Base-by-base conservation (phyloP, 306 rosid genomes). In the Cicer pinnatifidum region DNA sequence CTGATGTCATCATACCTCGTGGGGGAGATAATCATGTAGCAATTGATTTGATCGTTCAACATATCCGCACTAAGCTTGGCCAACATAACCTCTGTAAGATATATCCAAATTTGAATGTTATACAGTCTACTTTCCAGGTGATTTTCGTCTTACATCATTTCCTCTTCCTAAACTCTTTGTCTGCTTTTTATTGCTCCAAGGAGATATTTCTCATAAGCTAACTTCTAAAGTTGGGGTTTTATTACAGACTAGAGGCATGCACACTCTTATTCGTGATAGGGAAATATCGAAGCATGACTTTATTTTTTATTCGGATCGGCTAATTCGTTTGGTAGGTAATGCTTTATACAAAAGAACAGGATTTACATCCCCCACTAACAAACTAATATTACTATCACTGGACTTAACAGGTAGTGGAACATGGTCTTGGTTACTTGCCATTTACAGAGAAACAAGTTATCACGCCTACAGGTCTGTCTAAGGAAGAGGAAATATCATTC, bases 381-480 rank as follows among this genome's bases (percentile, higher is more conserved):
- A 79, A 46, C 60, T 76, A 66, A 71, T 71, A 19, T 65, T 53
- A 44, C 39, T 64, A 72, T 76, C 73, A 56, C 75, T 58, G 62
- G 48, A 72, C 11, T 80, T 72, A 43, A 66, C 87, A 93, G 97
- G 97, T 89, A 82, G 96, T 88, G 65, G 97, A 93, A 88, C 98
- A 89, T 52, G 98, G 97, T 79, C 97, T 93, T 67, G 98, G 98
- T 47, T 89, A 91, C 85, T 81, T 93, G 77, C 98, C 98, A 44
- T 93, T 91, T 82, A 89, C 97, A 15, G 98, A 93, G 85, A 93
- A 91, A 83, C 98, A 91, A 82, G 86, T 93, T 44, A 75, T 84
- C 59, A 89, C 98, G 40, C 96, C 94, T 66, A 88, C 98, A 82
- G 94, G 98, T 91, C 44, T 48, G 78, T 76, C 66, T 38, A 15